Evolutionary conservation across 2,329 filamentous ascomycete genomes (phyloP).

Genomic region (Pseudogymnoascus sp.): DNA sequence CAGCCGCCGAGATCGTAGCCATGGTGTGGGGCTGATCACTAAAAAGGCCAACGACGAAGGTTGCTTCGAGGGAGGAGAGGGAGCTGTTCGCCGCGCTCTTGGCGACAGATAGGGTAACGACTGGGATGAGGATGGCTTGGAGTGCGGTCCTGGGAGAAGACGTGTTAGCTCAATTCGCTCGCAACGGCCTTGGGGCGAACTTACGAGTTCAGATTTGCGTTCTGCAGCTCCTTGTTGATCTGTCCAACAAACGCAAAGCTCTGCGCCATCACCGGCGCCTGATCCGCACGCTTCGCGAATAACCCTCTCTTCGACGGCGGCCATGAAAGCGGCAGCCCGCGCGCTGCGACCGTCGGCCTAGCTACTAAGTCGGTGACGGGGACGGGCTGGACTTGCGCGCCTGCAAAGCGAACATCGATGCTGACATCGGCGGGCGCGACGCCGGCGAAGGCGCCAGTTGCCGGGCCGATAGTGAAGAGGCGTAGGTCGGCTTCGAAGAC

Average conservation of each 20-base stretch:
- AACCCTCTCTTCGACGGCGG: slow-evolving; percentile 16
- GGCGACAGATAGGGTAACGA: slow-evolving; percentile 54
- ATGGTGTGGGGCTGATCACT: slow-evolving; percentile 38
- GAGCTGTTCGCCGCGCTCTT: slow-evolving; percentile 46
- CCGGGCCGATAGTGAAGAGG: slow-evolving; percentile 57
- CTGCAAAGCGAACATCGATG: slow-evolving; percentile 45
- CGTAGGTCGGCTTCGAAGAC: slow-evolving; percentile 70
- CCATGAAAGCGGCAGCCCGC: slow-evolving; percentile 21
- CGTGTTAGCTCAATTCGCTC: neutral
- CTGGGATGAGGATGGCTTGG: slow-evolving; percentile 57
- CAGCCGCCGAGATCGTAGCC: slow-evolving; percentile 23
- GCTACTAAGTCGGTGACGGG: slow-evolving; percentile 21
- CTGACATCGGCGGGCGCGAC: slow-evolving; percentile 44
- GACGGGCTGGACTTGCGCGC: slow-evolving; percentile 43
- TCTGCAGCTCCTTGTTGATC: slow-evolving; percentile 51
- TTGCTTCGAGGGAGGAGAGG: slow-evolving; percentile 60
- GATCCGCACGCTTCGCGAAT: slow-evolving; percentile 15
- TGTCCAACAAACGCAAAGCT: slow-evolving; percentile 61
- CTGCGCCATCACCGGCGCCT: slow-evolving; percentile 42
- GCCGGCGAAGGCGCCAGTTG: slow-evolving; percentile 39
- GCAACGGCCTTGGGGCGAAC: slow-evolving; percentile 23
- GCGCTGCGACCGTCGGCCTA: slow-evolving; percentile 6
- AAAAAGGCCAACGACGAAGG: slow-evolving; percentile 64
- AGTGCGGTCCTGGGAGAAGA: slow-evolving; percentile 28
- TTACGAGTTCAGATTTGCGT: slow-evolving; percentile 50